Evolutionary conservation across 495 filamentous ascomycete genomes (phyloP).

Genomic region (Penicillium coprophilum): DNA sequence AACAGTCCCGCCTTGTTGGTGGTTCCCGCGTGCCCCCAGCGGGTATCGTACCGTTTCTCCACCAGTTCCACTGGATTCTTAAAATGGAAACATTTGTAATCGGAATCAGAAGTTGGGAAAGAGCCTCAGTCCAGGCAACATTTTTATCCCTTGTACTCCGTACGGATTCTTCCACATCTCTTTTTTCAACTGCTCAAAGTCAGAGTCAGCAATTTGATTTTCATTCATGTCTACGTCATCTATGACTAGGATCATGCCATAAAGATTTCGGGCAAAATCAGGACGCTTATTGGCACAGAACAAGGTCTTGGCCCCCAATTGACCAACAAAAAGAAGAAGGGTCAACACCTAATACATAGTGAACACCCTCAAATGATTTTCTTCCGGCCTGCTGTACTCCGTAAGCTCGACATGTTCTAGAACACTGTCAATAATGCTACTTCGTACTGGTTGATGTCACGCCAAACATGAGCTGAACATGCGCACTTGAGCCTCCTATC

Average conservation of each 20-base stretch:
- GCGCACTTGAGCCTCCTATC: constrained; percentile 4
- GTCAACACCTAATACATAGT: too few relatives aligned
- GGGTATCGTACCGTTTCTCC: constrained; percentile 12
- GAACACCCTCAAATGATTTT: too few relatives aligned
- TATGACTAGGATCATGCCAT: constrained; percentile 4
- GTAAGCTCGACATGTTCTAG: background rate
- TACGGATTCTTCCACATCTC: too few relatives aligned
- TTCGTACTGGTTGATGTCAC: background rate
- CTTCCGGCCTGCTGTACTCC: too few relatives aligned
- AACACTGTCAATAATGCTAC: background rate
- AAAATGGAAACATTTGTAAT: constrained; percentile 19
- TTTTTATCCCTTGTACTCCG: too few relatives aligned
- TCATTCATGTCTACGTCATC: background rate
- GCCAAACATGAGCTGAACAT: constrained; percentile 1
- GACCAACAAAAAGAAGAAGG: background rate
- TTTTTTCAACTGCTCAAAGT: background rate
- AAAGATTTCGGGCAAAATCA: background rate
- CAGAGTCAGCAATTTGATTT: background rate
- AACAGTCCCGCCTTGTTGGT: background rate
- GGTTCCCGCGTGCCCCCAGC: constrained; percentile 3
- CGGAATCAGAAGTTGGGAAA: background rate
- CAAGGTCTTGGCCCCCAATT: constrained; percentile 3
- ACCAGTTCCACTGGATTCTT: constrained; percentile 12
- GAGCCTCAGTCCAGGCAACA: constrained; percentile 10
- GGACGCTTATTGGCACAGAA: constrained; percentile 1